These are phyloP conservation scores for Phytopythium sindhum DNA, from an alignment of 352 stramenopile genomes.

Conservation along the genomic window DNA sequence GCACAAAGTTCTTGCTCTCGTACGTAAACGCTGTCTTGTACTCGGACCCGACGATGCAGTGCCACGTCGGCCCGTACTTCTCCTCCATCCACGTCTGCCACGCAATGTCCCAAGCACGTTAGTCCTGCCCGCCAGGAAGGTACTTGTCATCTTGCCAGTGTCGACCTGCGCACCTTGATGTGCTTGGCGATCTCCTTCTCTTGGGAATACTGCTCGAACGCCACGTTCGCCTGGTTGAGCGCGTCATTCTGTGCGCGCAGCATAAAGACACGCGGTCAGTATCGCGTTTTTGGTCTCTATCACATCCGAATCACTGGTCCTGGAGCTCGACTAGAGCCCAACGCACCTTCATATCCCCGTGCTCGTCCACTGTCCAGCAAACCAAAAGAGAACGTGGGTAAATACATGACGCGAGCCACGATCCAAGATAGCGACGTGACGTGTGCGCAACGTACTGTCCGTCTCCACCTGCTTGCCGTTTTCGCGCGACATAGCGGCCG, in stretches of 20 bases:
- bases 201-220: constrained; percentile 73
- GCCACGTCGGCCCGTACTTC: constrained; percentile 64
- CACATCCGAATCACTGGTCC: background rate
- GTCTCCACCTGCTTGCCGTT: constrained; percentile 83
- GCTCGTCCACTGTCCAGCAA: constrained; percentile 64
- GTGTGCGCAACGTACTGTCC: constrained; percentile 42
- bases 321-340: background rate
- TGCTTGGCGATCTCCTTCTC: constrained; percentile 82
- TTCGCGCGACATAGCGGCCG: constrained; percentile 37
- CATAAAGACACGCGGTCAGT: background rate
- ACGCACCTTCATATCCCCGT: constrained; percentile 75
- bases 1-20: constrained; percentile 84
- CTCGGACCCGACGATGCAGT: constrained; percentile 77
- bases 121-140: background rate
- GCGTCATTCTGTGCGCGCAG: constrained; percentile 46
- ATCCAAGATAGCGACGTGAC: background rate
- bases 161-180: constrained; percentile 33
- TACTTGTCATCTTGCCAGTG: background rate
- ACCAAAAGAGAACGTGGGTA: background rate
- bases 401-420: background rate
- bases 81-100: constrained; percentile 60
- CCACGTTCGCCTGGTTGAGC: constrained; percentile 54
- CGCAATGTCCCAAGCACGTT: background rate
- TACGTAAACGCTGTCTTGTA: constrained; percentile 75
- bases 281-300: background rate